Evolutionary conservation across 2,329 filamentous ascomycete species (phyloP), one percentile per base, ranked within the genome.

Genomic region (Alternaria conjuncta): DNA sequence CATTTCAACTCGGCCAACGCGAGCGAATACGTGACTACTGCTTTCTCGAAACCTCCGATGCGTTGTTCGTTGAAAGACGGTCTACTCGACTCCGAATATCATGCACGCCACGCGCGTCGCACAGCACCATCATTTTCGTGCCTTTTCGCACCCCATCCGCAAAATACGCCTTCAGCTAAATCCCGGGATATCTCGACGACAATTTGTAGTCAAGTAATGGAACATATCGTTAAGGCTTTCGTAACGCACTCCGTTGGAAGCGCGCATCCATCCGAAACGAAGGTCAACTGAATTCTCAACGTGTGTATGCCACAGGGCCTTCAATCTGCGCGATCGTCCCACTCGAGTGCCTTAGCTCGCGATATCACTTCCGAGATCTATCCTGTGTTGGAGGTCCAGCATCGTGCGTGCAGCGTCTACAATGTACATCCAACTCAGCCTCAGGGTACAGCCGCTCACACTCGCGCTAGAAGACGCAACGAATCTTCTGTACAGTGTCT

Each of bases 401-500:
- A 55, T 55, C 26, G 21, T 45, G n/a, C 20, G n/a, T 41, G 30
- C 23, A 28, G 32, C 20, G 45, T 55, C 44, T 50, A 49, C n/a
- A 32, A 50, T 55, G 32, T 50, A 49, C n/a, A 32, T 60, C 21
- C 56, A 60, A 55, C 67, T 61, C 61, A 68, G 61, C 65, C 63
- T 68, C 65, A 64, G 57, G 63, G 61, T 26, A 50, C 55, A 59
- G 47, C 49, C 21, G 25, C 26, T 55, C 46, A 43, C 26, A 46
- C 20, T 30, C 30, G 43, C 68, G 66, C 61, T 70, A 70, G 66
- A 70, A 70, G 13, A 44, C 53, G 57, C 53, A 43, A 53, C 64
- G 67, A 70, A 70, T 55, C 41, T 65, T 70, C 68, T 58, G 13
- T 61, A 63, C 64, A 70, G 47, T 67, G 30, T 50, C 26, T 51